Evolutionary conservation across 805 yeast species (phyloP), one percentile per base, ranked within the genome.

Genomic region (Spathaspora gorwiae): DNA sequence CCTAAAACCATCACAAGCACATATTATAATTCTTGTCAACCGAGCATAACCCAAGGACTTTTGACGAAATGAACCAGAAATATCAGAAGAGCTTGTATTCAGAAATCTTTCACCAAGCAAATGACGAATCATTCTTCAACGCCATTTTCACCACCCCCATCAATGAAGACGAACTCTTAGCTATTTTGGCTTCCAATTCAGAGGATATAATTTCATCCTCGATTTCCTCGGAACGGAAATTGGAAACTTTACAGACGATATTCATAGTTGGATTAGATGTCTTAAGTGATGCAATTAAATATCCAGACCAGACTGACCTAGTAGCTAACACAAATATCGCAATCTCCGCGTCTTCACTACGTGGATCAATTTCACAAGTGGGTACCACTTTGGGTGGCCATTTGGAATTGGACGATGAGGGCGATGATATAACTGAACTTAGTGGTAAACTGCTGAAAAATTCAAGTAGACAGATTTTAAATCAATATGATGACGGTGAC

Each of bases 91-190:
- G 39, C 26, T 48, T 57, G 19, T 65, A 64, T 50, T 34, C 55
- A 3, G 56, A 56, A 35, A 43, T 65, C 24, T 65, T 65, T 46
- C 44, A 49, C 37, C 45, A 45, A 10, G 39, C 43, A 10, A 58
- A 61, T 32, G 58, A 54, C 42, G 47, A 40, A 7, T 56, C 48
- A 19, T 61, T 54, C 43, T 64, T 55, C 46, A 43, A 42, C 34
- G 44, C 50, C 6, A 40, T 65, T 19, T 64, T 48, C 52, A 55
- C 59, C 11, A 53, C 59, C 1, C 58, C 61, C 7, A 50, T 65
- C 13, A 61, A 61, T 40, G 32, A 40, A n/a, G 53, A 50, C n/a
- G 60, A 61, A 3, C 47, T 65, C 26, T 47, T 48, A 34, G 54
- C 64, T 8, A 47, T 49, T 8, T 43, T 65, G 27, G 13, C 19